Evolutionary conservation across 805 yeast genomes (phyloP).

Genomic region (Schizosaccharomyces pombe): ASM294v3 CU329670.1:2172501-2173000

Average conservation of each 20-base stretch:
- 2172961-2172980: constrained; percentile 14
- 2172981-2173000: constrained; percentile 10
- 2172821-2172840: constrained; percentile 8
- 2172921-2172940: constrained; percentile 18
- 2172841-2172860: constrained; percentile 12
- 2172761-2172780: constrained; percentile 32
- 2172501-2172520: no score
- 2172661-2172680: constrained; percentile 52
- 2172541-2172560: constrained; percentile 32
- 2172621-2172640: constrained; percentile 54
- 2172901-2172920: constrained; percentile 8
- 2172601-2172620: constrained; percentile 64
- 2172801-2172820: constrained; percentile 6
- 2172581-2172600: constrained; percentile 55
- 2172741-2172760: constrained; percentile 28
- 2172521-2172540: not conserved
- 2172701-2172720: constrained; percentile 33
- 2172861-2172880: constrained; percentile 14
- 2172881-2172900: constrained; percentile 16
- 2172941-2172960: constrained; percentile 11
- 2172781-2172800: constrained; percentile 21
- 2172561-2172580: constrained; percentile 65
- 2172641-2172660: constrained; percentile 49
- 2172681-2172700: constrained; percentile 70
- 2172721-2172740: constrained; percentile 29